These are phyloP conservation scores for Gremmenia infestans DNA, from an alignment of 2,329 filamentous ascomycete genomes.

Conservation along the genomic window DNA sequence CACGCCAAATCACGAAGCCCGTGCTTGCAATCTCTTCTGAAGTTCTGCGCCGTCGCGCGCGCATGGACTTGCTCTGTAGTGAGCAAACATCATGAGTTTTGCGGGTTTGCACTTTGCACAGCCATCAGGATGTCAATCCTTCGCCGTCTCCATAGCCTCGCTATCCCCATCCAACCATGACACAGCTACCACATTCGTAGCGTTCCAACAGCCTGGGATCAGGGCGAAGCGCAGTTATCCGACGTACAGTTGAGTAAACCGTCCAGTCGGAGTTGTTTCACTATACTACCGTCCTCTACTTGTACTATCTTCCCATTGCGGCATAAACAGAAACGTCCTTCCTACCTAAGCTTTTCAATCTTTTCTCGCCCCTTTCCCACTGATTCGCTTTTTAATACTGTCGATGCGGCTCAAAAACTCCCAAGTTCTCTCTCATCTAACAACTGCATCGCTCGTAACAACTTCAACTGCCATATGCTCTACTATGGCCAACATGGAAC, in stretches of 20 bases:
- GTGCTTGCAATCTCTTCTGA: slow-evolving; percentile 5
- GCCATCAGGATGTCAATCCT: slow-evolving; percentile 16
- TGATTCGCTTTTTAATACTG: neutral
- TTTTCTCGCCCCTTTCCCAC: neutral
- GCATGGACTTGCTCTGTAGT: slow-evolving; percentile 1
- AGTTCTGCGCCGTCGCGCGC: slow-evolving; percentile 4
- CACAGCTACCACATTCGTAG: neutral
- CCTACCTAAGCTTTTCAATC: slow-evolving; percentile 1
- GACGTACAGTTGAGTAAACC: neutral
- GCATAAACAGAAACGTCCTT: neutral
- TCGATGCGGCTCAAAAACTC: slow-evolving; percentile 7
- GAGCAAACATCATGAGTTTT: too few species aligned
- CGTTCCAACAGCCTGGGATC: slow-evolving; percentile 5
- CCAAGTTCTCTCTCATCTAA: neutral
- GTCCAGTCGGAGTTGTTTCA: neutral
- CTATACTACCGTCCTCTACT: neutral
- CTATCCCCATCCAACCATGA: neutral
- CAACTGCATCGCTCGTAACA: neutral
- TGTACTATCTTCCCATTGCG: slow-evolving; percentile 4
- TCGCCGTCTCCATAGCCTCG: slow-evolving; percentile 3
- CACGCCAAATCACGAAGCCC: neutral
- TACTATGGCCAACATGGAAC: slow-evolving; percentile 17
- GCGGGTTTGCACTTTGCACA: slow-evolving; percentile 5
- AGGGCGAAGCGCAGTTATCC: slow-evolving; percentile 1
- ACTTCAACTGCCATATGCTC: neutral